A percentile compares a stretch with the other conserved stretches of the same genome.
These are phyloP conservation scores for Fusarium sp. DNA, from an alignment of 2,329 filamentous ascomycete species.

Conservation along the genomic window DNA sequence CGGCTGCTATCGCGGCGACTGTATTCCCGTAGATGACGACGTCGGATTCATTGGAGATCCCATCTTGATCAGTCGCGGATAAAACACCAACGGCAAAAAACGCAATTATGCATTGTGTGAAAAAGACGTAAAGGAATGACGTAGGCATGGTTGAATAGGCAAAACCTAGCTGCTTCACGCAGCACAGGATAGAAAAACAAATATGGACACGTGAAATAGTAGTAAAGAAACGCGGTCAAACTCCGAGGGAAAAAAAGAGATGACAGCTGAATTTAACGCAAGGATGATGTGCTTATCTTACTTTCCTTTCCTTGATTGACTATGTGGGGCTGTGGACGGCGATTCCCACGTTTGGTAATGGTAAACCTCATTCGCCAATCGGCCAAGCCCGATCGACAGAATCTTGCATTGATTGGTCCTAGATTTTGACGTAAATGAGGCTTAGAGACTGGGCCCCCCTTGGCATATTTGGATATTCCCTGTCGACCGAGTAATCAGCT, in stretches of 20 bases:
- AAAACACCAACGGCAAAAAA: not conserved
- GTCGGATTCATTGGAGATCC: slow-evolving; percentile 24
- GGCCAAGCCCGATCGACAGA: not conserved
- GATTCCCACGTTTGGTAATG: slow-evolving; percentile 20
- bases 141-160: not conserved
- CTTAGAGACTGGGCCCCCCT: too few relatives aligned
- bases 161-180: not conserved
- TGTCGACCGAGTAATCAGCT: too few relatives aligned
- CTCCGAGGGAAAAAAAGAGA: not conserved
- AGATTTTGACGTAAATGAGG: slow-evolving; percentile 1
- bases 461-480: too few relatives aligned
- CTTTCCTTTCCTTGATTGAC: not conserved
- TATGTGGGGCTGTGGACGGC: slow-evolving; percentile 18
- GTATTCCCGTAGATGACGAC: slow-evolving; percentile 42
- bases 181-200: not conserved
- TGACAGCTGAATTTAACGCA: not conserved
- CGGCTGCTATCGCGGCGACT: slow-evolving; percentile 37
- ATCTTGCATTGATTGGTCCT: slow-evolving; percentile 13
- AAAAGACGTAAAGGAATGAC: not conserved
- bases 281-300: not conserved
- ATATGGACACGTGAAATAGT: not conserved
- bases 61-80: not conserved
- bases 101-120: not conserved
- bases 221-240: not conserved
- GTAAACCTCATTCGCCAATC: slow-evolving; percentile 11